Base-by-base conservation (phyloP, 108 stramenopile species). In the Bacterosira constricta region DNA sequence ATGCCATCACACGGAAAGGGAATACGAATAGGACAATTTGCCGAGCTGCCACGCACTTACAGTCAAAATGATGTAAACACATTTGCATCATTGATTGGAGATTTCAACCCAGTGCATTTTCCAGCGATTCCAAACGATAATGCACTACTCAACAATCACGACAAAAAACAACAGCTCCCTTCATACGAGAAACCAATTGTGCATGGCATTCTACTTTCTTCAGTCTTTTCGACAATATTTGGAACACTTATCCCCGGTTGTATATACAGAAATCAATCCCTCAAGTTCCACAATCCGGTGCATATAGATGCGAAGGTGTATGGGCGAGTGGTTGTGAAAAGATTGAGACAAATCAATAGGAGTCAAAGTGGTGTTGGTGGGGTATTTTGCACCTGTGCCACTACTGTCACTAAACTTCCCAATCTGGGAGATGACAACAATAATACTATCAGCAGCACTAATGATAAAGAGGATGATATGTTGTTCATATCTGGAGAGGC, bases 141-240 rank as follows among this genome's bases (percentile, higher is more conserved):
- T 1, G 23, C 17, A 18, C 0, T 25, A 34, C 12, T 59, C 9
- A 3, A 41, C 9, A 34, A n/a, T 31, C 29, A 26, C 11, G 58
- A 56, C 0, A 20, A 73, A 35, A 30, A 62, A 51, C 47, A 49
- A 49, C 8, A 49, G 23, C 21, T 25, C 8, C 25, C 31, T 15
- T 31, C 27, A 30, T 12, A 29, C 15, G 1, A 49, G 1, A 54
- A 50, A 59, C 82, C 81, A 25, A 37, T 93, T 29, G 89, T 90
- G 9, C 93, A 91, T 62, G 93, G 93, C 3, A 91, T 91, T 46
- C 63, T 94, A 50, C 72, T 88, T 17, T 75, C 93, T 7, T 88
- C 86, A 6, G n/a, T 91, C 17, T 91, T 94, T 75, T 90, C 88
- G 12, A 79, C 76, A n/a, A 90, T 94, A 21, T 94, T 91, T 69